Conservation (phyloP, 495 filamentous ascomycete species). For the Lepraria neglecta region DNA sequence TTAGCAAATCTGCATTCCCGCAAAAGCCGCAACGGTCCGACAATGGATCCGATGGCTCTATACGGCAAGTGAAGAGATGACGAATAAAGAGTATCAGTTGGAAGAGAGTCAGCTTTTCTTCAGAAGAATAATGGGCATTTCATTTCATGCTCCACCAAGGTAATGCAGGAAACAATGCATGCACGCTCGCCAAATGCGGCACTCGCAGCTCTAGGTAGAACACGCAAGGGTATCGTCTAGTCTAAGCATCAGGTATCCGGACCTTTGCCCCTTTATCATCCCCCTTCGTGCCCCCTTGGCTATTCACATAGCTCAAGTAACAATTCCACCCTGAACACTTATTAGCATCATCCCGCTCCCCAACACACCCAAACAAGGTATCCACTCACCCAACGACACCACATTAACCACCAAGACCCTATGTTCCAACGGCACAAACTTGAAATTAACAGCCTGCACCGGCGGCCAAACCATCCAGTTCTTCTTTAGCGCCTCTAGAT, state of each 20-base stretch:
- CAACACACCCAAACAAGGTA: neutral
- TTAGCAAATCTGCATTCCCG: too few species aligned
- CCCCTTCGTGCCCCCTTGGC: constrained; percentile 30
- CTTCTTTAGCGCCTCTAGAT: constrained; percentile 60
- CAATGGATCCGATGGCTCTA: too few species aligned
- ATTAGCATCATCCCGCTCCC: constrained; percentile 21
- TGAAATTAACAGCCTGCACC: constrained; percentile 88
- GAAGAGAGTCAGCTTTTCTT: too few species aligned
- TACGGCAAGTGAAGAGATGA: too few species aligned
- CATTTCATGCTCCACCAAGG: too few species aligned
- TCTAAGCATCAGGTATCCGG: constrained; percentile 11
- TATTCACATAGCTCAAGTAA: constrained; percentile 83
- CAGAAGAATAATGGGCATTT: too few species aligned
- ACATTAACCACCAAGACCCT: constrained; percentile 85
- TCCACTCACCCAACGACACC: constrained; percentile 61
- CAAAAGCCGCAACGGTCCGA: too few species aligned
- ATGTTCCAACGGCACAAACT: constrained; percentile 78
- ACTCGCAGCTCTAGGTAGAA: neutral
- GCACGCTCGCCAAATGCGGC: neutral
- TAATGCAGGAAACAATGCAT: neutral
- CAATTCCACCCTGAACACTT: constrained; percentile 80
- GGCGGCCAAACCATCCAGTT: constrained; percentile 93
- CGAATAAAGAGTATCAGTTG: too few species aligned
- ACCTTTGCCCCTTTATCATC: neutral
- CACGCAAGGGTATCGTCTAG: neutral